Percentiles rank a stretch among this genome's conserved stretches.
Evolutionary conservation across 2,329 filamentous ascomycete genomes (phyloP).

Genomic region (Diaporthe sp.): DNA sequence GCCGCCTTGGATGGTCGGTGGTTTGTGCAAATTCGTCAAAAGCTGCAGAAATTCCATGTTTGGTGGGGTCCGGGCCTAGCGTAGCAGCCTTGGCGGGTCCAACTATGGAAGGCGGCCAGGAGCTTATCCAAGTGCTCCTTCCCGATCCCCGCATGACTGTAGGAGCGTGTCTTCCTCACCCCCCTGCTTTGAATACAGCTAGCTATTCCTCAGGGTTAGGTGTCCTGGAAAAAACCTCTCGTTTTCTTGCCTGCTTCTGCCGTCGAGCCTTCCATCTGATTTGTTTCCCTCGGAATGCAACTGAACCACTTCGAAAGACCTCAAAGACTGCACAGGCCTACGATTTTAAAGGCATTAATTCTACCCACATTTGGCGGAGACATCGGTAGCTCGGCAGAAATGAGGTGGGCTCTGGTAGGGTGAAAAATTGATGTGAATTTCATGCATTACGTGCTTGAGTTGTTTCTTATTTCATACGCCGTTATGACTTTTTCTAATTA

Average conservation of each 20-base stretch:
- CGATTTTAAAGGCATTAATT: neutral
- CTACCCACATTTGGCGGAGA: too few species aligned
- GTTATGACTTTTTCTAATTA: too few species aligned
- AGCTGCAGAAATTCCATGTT: constrained; percentile 39
- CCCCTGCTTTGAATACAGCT: too few species aligned
- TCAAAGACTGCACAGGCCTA: neutral
- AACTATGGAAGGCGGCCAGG: neutral
- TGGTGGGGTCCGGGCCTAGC: constrained; percentile 38
- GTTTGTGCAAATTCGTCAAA: constrained; percentile 36
- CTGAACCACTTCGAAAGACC: neutral
- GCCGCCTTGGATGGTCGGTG: neutral
- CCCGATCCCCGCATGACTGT: constrained; percentile 7
- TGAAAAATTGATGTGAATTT: neutral
- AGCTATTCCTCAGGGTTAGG: constrained; percentile 27
- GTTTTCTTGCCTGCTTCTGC: neutral
- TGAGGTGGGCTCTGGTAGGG: too few species aligned
- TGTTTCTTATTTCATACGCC: too few species aligned
- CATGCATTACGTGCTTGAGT: too few species aligned
- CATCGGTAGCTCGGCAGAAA: neutral
- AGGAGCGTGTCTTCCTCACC: too few species aligned
- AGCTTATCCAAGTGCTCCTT: neutral
- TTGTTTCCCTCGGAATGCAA: neutral
- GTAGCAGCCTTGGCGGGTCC: constrained; percentile 24
- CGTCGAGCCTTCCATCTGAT: neutral
- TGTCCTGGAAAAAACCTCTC: neutral